Evolutionary conservation across 2,329 filamentous ascomycete species (phyloP).

Genomic region (Fusarium multiceps): DNA sequence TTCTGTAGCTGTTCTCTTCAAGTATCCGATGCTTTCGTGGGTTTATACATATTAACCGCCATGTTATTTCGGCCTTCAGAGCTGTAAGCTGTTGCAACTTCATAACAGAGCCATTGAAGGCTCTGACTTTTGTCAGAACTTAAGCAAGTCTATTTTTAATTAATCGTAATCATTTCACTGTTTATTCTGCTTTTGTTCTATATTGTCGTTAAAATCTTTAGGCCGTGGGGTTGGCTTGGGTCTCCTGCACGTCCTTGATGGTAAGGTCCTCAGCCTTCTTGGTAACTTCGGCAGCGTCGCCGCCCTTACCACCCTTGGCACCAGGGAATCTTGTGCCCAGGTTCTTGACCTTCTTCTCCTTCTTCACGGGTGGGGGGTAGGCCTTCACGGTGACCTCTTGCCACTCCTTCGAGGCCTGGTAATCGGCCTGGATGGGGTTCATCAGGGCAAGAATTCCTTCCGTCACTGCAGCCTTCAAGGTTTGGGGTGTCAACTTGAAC

Average conservation of each 20-base stretch:
- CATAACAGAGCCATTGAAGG: neutral
- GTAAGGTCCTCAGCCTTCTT: constrained; percentile 34
- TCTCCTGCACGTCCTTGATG: constrained; percentile 20
- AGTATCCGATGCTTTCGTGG: neutral
- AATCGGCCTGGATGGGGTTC: constrained; percentile 80
- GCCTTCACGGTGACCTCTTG: constrained; percentile 75
- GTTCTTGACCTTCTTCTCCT: constrained; percentile 82
- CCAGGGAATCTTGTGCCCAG: constrained; percentile 75
- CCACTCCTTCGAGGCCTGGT: constrained; percentile 79
- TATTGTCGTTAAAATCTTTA: constrained; percentile 7
- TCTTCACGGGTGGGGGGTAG: constrained; percentile 80
- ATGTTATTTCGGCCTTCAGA: neutral
- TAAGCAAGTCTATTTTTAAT: neutral
- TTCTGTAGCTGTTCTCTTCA: neutral
- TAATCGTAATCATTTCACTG: neutral
- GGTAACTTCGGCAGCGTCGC: constrained; percentile 9
- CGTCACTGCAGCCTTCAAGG: constrained; percentile 86
- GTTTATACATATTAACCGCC: neutral
- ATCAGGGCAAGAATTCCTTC: constrained; percentile 79
- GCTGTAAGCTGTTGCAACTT: neutral
- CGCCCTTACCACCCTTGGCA: constrained; percentile 18
- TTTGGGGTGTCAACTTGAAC: constrained; percentile 78
- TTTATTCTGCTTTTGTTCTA: constrained; percentile 6
- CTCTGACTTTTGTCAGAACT: neutral
- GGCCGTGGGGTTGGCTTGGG: constrained; percentile 17